Percentiles rank a stretch among this genome's conserved stretches.
phyloP scores from a whole-genome alignment of 257 asterid genomes.

The Lantana camara region DNA sequence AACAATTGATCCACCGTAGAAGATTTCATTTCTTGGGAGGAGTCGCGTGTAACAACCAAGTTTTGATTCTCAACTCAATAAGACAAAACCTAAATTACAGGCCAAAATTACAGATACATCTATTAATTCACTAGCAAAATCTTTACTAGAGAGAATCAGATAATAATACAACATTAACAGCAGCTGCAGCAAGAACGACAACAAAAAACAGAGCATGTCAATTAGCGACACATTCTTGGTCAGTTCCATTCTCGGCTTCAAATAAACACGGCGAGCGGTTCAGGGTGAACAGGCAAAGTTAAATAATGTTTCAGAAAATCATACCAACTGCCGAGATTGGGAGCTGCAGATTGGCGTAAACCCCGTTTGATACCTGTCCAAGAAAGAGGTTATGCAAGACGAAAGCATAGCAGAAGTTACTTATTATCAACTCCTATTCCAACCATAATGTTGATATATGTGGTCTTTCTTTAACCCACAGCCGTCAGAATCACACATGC shows the following conservation, averaged over 20 bases:
- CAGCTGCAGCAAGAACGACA: not conserved
- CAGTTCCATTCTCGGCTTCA: not conserved
- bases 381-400: not conserved
- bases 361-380: not conserved
- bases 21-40: too few species aligned
- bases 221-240: not conserved
- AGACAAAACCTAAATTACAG: too few species aligned
- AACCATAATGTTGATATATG: not conserved
- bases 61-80: not conserved
- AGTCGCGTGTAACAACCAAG: not conserved
- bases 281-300: not conserved
- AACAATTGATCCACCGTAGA: too few species aligned
- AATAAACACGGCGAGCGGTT: not conserved
- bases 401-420: constrained; percentile 2
- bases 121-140: not conserved
- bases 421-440: not conserved
- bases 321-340: not conserved
- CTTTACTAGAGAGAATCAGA: too few species aligned
- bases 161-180: too few species aligned
- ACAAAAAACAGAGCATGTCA: not conserved
- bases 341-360: not conserved
- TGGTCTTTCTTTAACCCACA: not conserved
- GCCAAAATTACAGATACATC: constrained; percentile 5
- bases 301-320: not conserved
- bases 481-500: too few species aligned